A percentile compares a stretch with the other conserved stretches of the same genome.
phyloP scores from a whole-genome alignment of 1,284 basidiomycete genomes.

The Microbotryum saponariae region DNA sequence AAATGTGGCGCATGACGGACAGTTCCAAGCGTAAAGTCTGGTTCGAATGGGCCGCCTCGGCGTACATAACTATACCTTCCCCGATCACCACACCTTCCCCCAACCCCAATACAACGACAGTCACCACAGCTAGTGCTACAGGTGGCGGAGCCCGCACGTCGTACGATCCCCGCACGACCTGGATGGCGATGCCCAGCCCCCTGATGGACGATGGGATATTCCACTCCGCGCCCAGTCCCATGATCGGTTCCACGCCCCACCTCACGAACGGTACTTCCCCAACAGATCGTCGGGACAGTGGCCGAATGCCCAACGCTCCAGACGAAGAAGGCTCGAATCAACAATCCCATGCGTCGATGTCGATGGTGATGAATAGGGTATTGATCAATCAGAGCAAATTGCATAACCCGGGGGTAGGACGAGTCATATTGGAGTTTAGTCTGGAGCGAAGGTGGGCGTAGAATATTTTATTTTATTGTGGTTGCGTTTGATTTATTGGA shows the following conservation, averaged over 20 bases:
- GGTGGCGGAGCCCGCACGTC: slow-evolving; percentile 2
- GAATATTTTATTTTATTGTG: too few relatives aligned
- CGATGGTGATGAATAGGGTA: slow-evolving; percentile 43
- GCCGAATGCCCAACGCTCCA: slow-evolving; percentile 20
- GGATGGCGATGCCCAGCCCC: slow-evolving; percentile 2
- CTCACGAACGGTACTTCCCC: neutral
- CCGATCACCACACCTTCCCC: neutral
- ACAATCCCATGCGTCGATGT: slow-evolving; percentile 19
- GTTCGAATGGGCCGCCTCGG: slow-evolving; percentile 98
- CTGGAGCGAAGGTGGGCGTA: neutral
- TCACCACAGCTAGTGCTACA: slow-evolving; percentile 10
- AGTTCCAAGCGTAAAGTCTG: slow-evolving; percentile 66
- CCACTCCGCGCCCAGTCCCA: slow-evolving; percentile 28
- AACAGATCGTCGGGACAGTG: slow-evolving; percentile 9
- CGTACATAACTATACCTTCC: slow-evolving; percentile 56
- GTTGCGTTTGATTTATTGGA: neutral
- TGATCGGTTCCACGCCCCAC: slow-evolving; percentile 5
- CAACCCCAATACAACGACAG: slow-evolving; percentile 6
- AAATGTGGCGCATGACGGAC: slow-evolving; percentile 88
- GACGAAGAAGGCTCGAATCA: slow-evolving; percentile 12
- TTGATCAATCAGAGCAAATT: slow-evolving; percentile 91
- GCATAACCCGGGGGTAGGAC: slow-evolving; percentile 85
- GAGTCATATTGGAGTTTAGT: slow-evolving; percentile 77
- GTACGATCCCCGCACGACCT: neutral
- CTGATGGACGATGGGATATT: slow-evolving; percentile 19